A percentile compares a stretch with the other conserved stretches of the same genome.
Evolutionary conservation across 768 basidiomycete species (phyloP).

Genomic region (Grammothele lineata): DNA sequence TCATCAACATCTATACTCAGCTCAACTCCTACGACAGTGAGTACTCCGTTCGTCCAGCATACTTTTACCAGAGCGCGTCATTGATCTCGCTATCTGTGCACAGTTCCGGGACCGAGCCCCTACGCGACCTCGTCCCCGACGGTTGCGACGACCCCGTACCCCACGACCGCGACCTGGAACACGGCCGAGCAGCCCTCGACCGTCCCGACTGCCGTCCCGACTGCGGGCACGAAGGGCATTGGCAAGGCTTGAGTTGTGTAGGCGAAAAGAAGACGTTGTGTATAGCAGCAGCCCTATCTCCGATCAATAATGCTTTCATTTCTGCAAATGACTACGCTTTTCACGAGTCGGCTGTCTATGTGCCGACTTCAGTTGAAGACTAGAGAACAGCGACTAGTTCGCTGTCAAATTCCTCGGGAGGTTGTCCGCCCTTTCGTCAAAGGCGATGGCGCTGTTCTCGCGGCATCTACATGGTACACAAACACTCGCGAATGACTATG

Average conservation of each 20-base stretch:
- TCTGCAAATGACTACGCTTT: too few species aligned
- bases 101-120: slow-evolving; percentile 48
- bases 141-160: slow-evolving; percentile 39
- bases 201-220: slow-evolving; percentile 34
- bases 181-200: slow-evolving; percentile 43
- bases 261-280: too few species aligned
- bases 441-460: too few species aligned
- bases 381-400: too few species aligned
- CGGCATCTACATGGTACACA: too few species aligned
- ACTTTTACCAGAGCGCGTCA: background rate
- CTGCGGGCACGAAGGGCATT: slow-evolving; percentile 10
- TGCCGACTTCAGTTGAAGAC: too few species aligned
- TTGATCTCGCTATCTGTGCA: background rate
- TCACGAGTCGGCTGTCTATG: too few species aligned
- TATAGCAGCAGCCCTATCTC: too few species aligned
- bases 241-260: slow-evolving; percentile 10
- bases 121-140: slow-evolving; percentile 39
- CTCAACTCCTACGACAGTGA: slow-evolving; percentile 37
- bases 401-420: too few species aligned
- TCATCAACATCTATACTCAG: slow-evolving; percentile 45
- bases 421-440: too few species aligned
- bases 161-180: slow-evolving; percentile 48
- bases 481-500: too few species aligned
- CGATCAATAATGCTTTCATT: too few species aligned
- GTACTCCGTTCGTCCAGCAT: slow-evolving; percentile 11